Evolutionary conservation across 495 filamentous ascomycete species (phyloP), one percentile per base, ranked within the genome.

Genomic region (Cercophora sp.): DNA sequence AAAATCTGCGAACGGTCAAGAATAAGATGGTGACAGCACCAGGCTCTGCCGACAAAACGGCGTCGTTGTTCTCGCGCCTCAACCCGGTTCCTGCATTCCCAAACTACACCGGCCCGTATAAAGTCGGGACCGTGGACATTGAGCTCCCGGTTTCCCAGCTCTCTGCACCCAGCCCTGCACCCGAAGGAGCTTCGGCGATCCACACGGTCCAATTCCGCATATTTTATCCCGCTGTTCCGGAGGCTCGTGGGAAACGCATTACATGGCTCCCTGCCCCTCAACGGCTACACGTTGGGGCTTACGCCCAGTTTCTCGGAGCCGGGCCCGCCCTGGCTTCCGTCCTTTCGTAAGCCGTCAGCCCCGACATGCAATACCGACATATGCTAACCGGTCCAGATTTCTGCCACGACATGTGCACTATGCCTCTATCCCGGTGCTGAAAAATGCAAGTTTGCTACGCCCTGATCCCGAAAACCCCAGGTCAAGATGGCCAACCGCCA

Each of bases 261-360:
- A 74, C 78, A 37, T 92, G 88, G 88, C 73, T 92, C 26, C 86
- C 88, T 0, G 69, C 77, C 18, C 88, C 88, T 1, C 88, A 92
- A 61, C 66, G 81, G 10, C 79, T 81, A 15, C 82, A 86, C 57
- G 61, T 91, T 8, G 75, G 76, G 1, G 85, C 81, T 6, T 91
- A 88, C 60, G 77, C 77, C 11, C 74, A 82, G 51, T 91, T 89
- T 57, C 54, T 89, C 1, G 84, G 85, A 0, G 72, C 79, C 5
- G 75, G 77, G 1, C 61, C 70, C 44, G 64, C 73, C 6, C 61
- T 83, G 23, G 79, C 85, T 3, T 72, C 82, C 22, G 56, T 82
- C 18, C 68, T 86, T 20, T 83, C 84, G 78, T 87, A 72, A 63
- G 83, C 70, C 8, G 22, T 13, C 6, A 3, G 13, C 8, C 11